Evolutionary conservation across 106 monocot genomes (phyloP).

Genomic region (Phalaenopsis equestris): DNA sequence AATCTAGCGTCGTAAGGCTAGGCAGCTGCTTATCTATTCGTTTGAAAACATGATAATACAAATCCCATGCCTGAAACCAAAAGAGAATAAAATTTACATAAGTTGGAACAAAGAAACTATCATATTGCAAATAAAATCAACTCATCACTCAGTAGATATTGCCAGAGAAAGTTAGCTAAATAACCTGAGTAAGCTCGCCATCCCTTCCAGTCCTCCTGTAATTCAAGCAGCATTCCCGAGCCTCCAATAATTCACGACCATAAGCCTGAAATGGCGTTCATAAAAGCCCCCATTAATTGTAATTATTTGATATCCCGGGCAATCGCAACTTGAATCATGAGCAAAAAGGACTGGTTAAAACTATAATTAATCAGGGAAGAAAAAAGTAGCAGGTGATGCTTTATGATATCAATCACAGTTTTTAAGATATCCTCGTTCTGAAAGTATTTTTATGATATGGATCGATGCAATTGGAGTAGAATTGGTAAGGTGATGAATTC

Average conservation of each 20-base stretch:
- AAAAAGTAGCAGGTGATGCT: neutral
- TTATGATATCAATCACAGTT: neutral
- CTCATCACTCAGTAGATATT: neutral
- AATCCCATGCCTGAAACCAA: slow-evolving; percentile 86
- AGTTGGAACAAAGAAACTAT: neutral
- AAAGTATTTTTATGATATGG: too few relatives aligned
- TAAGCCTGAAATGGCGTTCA: slow-evolving; percentile 48
- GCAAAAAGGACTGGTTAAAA: neutral
- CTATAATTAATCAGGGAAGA: neutral
- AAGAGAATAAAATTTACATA: neutral
- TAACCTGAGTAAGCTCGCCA: slow-evolving; percentile 94
- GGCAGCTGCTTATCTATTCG: slow-evolving; percentile 98
- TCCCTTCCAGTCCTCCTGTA: slow-evolving; percentile 83
- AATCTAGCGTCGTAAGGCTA: slow-evolving; percentile 85
- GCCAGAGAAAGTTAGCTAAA: neutral
- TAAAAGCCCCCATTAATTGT: neutral
- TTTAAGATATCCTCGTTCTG: too few relatives aligned
- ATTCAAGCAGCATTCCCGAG: slow-evolving; percentile 87
- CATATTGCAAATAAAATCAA: neutral
- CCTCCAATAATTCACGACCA: slow-evolving; percentile 87
- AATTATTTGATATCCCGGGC: neutral
- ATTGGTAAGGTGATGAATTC: too few relatives aligned
- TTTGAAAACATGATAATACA: slow-evolving; percentile 99
- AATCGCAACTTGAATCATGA: neutral
- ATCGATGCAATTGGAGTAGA: too few relatives aligned